Conservation (phyloP, 805 yeast species). For the Cephaloascus fragrans region DNA sequence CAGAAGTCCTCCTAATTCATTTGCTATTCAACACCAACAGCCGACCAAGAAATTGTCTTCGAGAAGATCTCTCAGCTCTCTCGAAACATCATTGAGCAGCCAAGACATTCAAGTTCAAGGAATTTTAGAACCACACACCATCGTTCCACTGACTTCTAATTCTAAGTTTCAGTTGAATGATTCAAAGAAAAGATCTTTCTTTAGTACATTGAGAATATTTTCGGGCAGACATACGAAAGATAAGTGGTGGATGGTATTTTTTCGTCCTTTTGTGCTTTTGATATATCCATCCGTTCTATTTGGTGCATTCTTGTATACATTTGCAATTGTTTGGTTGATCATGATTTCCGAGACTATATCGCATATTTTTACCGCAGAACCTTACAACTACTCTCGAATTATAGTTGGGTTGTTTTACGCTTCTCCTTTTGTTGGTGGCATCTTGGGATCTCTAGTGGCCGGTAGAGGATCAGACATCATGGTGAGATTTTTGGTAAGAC, state of each 20-base stretch:
- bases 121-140: not conserved
- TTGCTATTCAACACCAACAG: not conserved
- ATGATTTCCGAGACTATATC: conserved; percentile 49
- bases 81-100: not conserved
- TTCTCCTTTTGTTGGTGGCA: conserved; percentile 49
- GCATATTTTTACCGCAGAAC: conserved; percentile 32
- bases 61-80: not conserved
- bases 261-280: conserved; percentile 42
- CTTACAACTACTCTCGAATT: conserved; percentile 34
- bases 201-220: conserved; percentile 25
- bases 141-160: too few relatives aligned
- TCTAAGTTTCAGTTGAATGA: not conserved
- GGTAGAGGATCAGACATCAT: conserved; percentile 40
- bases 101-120: not conserved
- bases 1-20: not conserved
- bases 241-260: conserved; percentile 44
- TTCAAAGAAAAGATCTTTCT: conserved; percentile 9
- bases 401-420: conserved; percentile 45
- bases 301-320: conserved; percentile 40
- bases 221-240: conserved; percentile 42
- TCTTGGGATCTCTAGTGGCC: conserved; percentile 43
- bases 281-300: conserved; percentile 41
- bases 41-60: not conserved
- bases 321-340: conserved; percentile 57
- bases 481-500: conserved; percentile 31